Conservation (phyloP, 1,139 yeast genomes). For the Pichia terricola region DNA sequence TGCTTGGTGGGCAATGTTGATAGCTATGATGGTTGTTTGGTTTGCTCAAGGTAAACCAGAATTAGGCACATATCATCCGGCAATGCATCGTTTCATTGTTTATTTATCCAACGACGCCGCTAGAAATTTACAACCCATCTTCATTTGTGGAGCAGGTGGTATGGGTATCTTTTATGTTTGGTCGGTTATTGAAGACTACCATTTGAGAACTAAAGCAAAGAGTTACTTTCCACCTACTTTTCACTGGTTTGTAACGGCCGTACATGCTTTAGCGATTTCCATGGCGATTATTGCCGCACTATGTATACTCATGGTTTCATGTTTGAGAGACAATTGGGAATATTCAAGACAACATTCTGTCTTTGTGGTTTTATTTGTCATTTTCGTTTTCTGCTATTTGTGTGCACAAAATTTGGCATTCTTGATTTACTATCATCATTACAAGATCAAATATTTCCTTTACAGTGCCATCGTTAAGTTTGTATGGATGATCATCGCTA, state of each 20-base stretch:
- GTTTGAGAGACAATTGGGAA: constrained; percentile 51
- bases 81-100: constrained; percentile 35
- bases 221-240: constrained; percentile 41
- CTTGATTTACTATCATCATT: constrained; percentile 44
- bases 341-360: constrained; percentile 55
- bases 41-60: constrained; percentile 69
- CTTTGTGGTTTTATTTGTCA: constrained; percentile 68
- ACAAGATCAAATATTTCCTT: constrained; percentile 29
- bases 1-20: constrained; percentile 74
- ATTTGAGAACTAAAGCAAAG: constrained; percentile 42
- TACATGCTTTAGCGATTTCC: constrained; percentile 42
- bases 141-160: constrained; percentile 69
- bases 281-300: constrained; percentile 61
- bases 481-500: constrained; percentile 61
- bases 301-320: constrained; percentile 66
- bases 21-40: constrained; percentile 65
- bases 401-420: constrained; percentile 53
- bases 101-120: constrained; percentile 85
- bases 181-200: constrained; percentile 50
- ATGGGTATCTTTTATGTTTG: constrained; percentile 73
- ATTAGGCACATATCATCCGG: constrained; percentile 48
- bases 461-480: constrained; percentile 45
- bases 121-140: constrained; percentile 71
- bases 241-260: constrained; percentile 37
- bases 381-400: constrained; percentile 57